Conservation (phyloP, 2,329 filamentous ascomycete genomes). For the Neofusicoccum parvum region DNA sequence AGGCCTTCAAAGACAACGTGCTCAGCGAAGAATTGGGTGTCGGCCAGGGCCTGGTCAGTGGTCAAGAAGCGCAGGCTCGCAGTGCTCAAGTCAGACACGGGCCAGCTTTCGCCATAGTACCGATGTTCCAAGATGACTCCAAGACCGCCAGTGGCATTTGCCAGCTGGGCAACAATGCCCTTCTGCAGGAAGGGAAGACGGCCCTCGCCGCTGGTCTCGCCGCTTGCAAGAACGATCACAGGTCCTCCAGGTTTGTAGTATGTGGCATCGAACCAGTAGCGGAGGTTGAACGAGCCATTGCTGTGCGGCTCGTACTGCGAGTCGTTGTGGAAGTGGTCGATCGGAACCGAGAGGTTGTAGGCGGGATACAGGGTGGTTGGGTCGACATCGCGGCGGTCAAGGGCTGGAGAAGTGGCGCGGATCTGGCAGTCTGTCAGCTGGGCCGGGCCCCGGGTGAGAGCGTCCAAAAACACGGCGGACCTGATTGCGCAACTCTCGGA, state of each 20-base stretch:
- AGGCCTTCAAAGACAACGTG: conserved; percentile 72
- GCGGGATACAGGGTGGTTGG: conserved; percentile 47
- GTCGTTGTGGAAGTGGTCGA: conserved; percentile 86
- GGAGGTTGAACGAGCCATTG: conserved; percentile 66
- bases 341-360: conserved; percentile 57
- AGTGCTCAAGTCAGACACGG: conserved; percentile 65
- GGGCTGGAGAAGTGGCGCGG: neutral
- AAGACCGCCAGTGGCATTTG: conserved; percentile 70
- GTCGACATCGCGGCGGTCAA: conserved; percentile 30
- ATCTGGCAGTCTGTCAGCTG: conserved; percentile 9
- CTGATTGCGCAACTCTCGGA: conserved; percentile 15
- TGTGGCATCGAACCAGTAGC: conserved; percentile 81
- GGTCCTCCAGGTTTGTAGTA: conserved; percentile 78
- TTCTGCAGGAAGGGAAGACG: conserved; percentile 74
- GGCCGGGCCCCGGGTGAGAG: neutral
- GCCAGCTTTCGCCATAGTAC: conserved; percentile 80
- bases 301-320: conserved; percentile 76
- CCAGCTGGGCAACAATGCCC: conserved; percentile 72
- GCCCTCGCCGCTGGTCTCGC: conserved; percentile 66
- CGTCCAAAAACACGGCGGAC: neutral
- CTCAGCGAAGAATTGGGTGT: conserved; percentile 77
- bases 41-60: conserved; percentile 80
- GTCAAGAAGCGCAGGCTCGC: conserved; percentile 78
- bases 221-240: conserved; percentile 74
- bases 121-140: conserved; percentile 84